Percentiles rank a stretch among this genome's conserved stretches.
These are phyloP conservation scores for Globisporangium irregulare DNA, from an alignment of 352 stramenopile genomes.

Conservation along the genomic window DNA sequence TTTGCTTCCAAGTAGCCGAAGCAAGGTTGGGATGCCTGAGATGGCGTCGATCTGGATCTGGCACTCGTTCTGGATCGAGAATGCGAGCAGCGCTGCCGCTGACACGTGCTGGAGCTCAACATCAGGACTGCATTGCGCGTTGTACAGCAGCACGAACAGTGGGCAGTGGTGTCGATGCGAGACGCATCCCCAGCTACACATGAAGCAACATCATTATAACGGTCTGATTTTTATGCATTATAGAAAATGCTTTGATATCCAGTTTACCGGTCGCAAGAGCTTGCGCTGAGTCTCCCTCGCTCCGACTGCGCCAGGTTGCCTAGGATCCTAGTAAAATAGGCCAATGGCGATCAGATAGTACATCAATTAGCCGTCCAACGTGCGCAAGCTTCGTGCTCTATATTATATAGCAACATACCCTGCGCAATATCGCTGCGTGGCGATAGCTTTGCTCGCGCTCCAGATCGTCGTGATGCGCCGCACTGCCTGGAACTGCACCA, in stretches of 20 bases:
- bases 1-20: constrained; percentile 41
- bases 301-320: constrained; percentile 59
- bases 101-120: constrained; percentile 38
- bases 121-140: constrained; percentile 27
- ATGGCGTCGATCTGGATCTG: constrained; percentile 65
- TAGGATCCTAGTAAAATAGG: constrained; percentile 40
- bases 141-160: constrained; percentile 46
- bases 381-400: constrained; percentile 22
- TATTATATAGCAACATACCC: constrained; percentile 2
- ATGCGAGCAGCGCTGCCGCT: constrained; percentile 53
- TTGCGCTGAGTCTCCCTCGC: constrained; percentile 47
- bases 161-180: constrained; percentile 71
- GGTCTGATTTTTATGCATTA: neutral
- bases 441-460: constrained; percentile 15
- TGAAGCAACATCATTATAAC: neutral
- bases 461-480: constrained; percentile 41
- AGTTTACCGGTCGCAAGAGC: constrained; percentile 54
- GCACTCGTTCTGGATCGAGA: constrained; percentile 68
- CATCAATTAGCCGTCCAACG: too few species aligned
- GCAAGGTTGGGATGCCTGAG: constrained; percentile 36
- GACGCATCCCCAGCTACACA: constrained; percentile 55
- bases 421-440: constrained; percentile 31
- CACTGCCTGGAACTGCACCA: constrained; percentile 61
- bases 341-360: too few species aligned
- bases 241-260: neutral